Conservation (phyloP, 2,329 filamentous ascomycete species). For the Cordyceps pruinosa region DNA sequence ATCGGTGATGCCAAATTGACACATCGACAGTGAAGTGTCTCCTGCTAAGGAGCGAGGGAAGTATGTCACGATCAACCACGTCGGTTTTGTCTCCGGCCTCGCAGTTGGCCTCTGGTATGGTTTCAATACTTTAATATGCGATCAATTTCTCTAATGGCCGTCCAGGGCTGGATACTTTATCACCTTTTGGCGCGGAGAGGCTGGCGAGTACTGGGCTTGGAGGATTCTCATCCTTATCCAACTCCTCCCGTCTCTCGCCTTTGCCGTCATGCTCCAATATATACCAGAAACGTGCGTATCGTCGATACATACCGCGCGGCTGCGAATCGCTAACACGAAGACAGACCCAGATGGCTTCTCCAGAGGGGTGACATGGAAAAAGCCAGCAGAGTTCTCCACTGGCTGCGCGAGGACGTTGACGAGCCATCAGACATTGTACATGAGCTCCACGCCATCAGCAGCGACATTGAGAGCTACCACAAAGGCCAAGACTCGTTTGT, state of each 20-base stretch:
- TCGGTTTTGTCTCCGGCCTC: constrained; percentile 49
- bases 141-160: constrained; percentile 1
- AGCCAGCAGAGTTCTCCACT: constrained; percentile 38
- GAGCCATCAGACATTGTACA: constrained; percentile 29
- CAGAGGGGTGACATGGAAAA: constrained; percentile 38
- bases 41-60: constrained; percentile 46
- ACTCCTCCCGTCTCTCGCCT: constrained; percentile 43
- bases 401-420: constrained; percentile 41
- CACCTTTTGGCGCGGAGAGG: constrained; percentile 42
- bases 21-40: constrained; percentile 40
- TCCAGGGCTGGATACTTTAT: constrained; percentile 49
- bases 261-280: constrained; percentile 43
- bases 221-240: constrained; percentile 45
- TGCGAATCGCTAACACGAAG: not conserved
- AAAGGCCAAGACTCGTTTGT: constrained; percentile 18
- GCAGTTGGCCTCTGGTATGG: constrained; percentile 48
- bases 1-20: not conserved
- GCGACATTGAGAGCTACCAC: constrained; percentile 34
- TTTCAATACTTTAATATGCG: not conserved
- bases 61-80: constrained; percentile 53
- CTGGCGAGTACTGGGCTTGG: constrained; percentile 44
- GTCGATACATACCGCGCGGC: not conserved
- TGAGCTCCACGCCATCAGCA: constrained; percentile 40
- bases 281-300: constrained; percentile 45
- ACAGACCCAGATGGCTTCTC: constrained; percentile 49